Percentiles rank a stretch among this genome's conserved stretches.
Evolutionary conservation across 176 grass and related monocot species (phyloP).

Genomic region (Miscanthus lutarioriparius): DNA sequence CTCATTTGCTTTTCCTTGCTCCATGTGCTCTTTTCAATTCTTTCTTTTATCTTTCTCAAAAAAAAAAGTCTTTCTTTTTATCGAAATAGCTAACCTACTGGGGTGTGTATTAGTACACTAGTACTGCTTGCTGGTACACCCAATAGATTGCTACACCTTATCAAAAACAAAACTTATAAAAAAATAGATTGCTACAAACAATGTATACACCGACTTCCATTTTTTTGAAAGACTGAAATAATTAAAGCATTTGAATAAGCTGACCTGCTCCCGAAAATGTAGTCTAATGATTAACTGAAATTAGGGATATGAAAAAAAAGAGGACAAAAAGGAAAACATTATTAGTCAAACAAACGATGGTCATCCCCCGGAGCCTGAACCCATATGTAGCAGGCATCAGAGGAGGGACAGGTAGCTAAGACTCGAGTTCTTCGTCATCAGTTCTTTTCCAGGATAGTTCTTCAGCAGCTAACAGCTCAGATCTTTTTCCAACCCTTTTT

Average conservation of each 20-base stretch:
- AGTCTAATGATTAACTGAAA: not conserved
- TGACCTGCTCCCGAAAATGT: not conserved
- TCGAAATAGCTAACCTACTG: not conserved
- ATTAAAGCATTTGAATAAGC: not conserved
- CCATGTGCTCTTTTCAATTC: not conserved
- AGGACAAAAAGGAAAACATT: not conserved
- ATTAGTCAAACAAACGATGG: not conserved
- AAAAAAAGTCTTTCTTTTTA: not conserved
- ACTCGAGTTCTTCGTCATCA: not conserved
- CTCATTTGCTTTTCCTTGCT: not conserved
- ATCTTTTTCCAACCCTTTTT: not conserved
- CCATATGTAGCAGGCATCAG: not conserved
- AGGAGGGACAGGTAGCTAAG: not conserved
- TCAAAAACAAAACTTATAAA: too few relatives aligned
- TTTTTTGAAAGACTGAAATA: not conserved
- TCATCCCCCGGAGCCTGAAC: not conserved
- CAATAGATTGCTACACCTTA: constrained; percentile 18
- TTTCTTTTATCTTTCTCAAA: too few relatives aligned
- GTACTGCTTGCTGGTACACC: not conserved
- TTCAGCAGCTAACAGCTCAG: not conserved
- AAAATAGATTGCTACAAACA: constrained; percentile 1
- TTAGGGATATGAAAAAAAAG: not conserved
- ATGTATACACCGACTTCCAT: not conserved
- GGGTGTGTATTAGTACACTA: too few relatives aligned
- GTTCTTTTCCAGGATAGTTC: not conserved